Conservation (phyloP, 2,329 filamentous ascomycete genomes). For the Trichoderma afroharzianum region DNA sequence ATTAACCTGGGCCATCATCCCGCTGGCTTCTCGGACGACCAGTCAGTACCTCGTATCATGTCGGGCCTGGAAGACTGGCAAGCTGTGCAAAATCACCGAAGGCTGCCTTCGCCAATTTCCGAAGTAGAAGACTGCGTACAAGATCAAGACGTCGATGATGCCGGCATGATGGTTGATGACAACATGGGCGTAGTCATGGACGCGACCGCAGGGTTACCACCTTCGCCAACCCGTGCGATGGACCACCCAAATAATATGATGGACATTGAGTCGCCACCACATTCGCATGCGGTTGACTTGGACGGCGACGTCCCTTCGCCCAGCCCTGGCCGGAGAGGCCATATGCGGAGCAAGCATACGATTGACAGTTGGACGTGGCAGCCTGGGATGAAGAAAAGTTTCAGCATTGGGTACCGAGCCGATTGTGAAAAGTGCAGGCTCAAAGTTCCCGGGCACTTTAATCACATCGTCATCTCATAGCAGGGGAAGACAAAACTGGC, state of each 20-base stretch:
- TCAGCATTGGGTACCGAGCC: constrained; percentile 74
- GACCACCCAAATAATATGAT: constrained; percentile 39
- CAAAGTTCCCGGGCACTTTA: constrained; percentile 76
- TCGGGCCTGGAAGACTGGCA: constrained; percentile 47
- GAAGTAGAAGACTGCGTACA: constrained; percentile 50
- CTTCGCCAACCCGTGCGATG: constrained; percentile 35
- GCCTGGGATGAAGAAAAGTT: constrained; percentile 63
- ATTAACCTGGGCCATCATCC: constrained; percentile 41
- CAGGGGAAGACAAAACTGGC: constrained; percentile 27
- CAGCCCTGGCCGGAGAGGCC: constrained; percentile 51
- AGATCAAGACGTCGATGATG: constrained; percentile 31
- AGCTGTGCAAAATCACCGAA: constrained; percentile 49
- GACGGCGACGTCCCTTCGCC: constrained; percentile 40
- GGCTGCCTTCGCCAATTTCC: constrained; percentile 58
- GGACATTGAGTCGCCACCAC: constrained; percentile 32
- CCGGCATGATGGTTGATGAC: constrained; percentile 32
- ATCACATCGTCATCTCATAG: constrained; percentile 70
- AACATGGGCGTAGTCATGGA: constrained; percentile 30
- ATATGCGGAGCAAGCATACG: constrained; percentile 57
- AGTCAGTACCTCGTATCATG: constrained; percentile 48
- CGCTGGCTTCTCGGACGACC: constrained; percentile 38
- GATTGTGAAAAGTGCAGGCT: constrained; percentile 75
- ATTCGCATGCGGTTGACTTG: constrained; percentile 25
- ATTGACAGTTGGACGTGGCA: constrained; percentile 59
- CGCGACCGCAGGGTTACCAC: constrained; percentile 20